Base-by-base conservation (phyloP, 805 yeast genomes). In the Ogataea thermomethanolica region DNA sequence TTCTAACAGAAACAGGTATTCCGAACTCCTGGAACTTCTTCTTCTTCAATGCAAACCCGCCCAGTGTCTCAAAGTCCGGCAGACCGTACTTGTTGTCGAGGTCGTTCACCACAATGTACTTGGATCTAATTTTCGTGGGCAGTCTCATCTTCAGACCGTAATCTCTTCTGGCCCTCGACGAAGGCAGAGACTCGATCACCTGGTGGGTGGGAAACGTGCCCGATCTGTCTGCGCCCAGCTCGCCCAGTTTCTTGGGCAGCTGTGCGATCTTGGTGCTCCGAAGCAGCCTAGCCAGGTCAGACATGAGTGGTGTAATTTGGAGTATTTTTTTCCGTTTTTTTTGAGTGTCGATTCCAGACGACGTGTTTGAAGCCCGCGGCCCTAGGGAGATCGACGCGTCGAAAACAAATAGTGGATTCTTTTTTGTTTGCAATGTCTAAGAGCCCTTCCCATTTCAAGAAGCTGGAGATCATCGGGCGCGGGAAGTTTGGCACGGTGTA, bases 401-500 rank as follows among this genome's bases (percentile, higher is more conserved):
- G 36, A 28, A 32, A 25, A 8, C 24, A 29, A 14, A 32, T 22
- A 15, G 22, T 7, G 5, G 17, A 22, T 10, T 9, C 21, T 27
- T 4, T 32, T 33, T 33, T 27, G 42, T 33, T 38, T 33, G 20
- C 15, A 9, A 38, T 38, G 42, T 26, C 37, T 8, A 28, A 32
- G 28, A 26, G 33, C 29, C 33, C 42, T 15, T 32, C 41, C 14
- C 23, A 38, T 39, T 89, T 81, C 65, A 81, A 83, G 54, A 74
- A 96, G 33, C 82, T 91, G 10, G 97, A 93, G 64, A 81, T 89
- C 25, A 84, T 95, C 10, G 99, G 99, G 7, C 75, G 95, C 43
- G 99, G 99, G 15, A 93, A 89, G 67, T 93, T 93, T 63, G 99
- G 99, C 33, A 82, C 90, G 20, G 99, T 93, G 4, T 93, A 91